Evolutionary conservation across 2,329 filamentous ascomycete genomes (phyloP), one percentile per base, ranked within the genome.

Genomic region (Teratosphaeria viscida): DNA sequence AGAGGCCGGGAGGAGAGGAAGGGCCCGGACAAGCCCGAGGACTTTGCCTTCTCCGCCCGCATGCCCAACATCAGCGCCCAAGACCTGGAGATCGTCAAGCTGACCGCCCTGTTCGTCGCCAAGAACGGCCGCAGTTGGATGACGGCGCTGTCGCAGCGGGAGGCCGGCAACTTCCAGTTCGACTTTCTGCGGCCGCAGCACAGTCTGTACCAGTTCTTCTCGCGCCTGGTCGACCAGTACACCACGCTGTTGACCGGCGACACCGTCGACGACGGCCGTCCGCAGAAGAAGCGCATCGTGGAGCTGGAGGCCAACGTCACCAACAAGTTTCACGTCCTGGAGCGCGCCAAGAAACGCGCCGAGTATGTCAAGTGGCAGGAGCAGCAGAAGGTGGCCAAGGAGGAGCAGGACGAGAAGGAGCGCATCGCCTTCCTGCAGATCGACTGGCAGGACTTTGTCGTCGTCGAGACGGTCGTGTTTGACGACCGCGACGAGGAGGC

Each of bases 51-150:
- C 77, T 96, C 90, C 59, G 92, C 94, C 67, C 88, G 92, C 72
- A 96, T 97, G 90, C 94, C 94, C 60, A 92, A 92, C 66, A 96
- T 99, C 77, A 96, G 88, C 75, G 90, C 95, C 64, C 89, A 95
- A 74, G 94, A 99, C 80, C 78, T 97, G 62, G 85, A 86, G 57
- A 80, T 86, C 27, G 77, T 86, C 60, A 82, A 81, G 63, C 76
- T 96, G 70, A 96, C 92, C 39, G 94, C 94, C 23, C 79, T 95
- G 29, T 96, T 94, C 74, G 90, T 92, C 56, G 94, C 94, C 57
- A 92, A 92, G 75, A 92, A 95, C 69, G 94, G 94, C 14, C 86
- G 92, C 62, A 86, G 88, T 62, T 99, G 94, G 76, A 90, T 96
- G 83, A 96, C 91, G 26, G 84, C 87, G 58, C 78, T 99, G 63